Evolutionary conservation across 1,284 basidiomycete genomes (phyloP), one percentile per base, ranked within the genome.

Genomic region (Apiotrichum domesticum): DNA sequence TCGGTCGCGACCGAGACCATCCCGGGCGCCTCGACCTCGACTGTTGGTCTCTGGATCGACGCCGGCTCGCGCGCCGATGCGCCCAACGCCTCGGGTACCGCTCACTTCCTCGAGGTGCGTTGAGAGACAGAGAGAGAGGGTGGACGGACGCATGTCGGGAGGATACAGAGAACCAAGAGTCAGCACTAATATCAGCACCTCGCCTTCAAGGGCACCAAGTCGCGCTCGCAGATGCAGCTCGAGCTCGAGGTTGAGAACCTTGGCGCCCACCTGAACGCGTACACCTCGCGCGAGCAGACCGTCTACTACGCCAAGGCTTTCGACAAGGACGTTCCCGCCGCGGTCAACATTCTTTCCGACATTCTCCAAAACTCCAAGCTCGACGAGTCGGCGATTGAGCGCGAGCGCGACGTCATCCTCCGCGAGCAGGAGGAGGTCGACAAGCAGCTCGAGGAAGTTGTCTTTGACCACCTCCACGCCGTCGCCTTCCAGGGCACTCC

Each of bases 241-340:
- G 96, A 98, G 80, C 84, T 98, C 60, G 94, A 98, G 78, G 95
- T 98, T 48, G 95, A 99, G 80, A 96, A 97, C 80, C 82, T 98
- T 61, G 96, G 96, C 66, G 92, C 95, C 42, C 95, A 98, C 77
- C 80, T 99, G 61, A 98, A 98, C 77, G 95, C 96, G 55, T 98
- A 98, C 81, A 99, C 95, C 15, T 97, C 94, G 45, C 86, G 95
- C 65, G 95, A 98, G 80, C 95, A 98, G 80, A 99, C 96, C 35
- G 94, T 98, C 63, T 99, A 98, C 82, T 98, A 98, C 77, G 95
- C 95, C 73, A 98, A 98, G 84, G 88, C 90, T 73, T 98, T 99
- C 85, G 85, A 88, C 76, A 89, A 95, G 82, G 96, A 98, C 76
- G 90, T 98, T 21, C 84, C 86, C 37, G 83, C 84, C 59, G 86